Base-by-base conservation (phyloP, 2,329 filamentous ascomycete genomes). In the Aspergillus tubingensis region DNA sequence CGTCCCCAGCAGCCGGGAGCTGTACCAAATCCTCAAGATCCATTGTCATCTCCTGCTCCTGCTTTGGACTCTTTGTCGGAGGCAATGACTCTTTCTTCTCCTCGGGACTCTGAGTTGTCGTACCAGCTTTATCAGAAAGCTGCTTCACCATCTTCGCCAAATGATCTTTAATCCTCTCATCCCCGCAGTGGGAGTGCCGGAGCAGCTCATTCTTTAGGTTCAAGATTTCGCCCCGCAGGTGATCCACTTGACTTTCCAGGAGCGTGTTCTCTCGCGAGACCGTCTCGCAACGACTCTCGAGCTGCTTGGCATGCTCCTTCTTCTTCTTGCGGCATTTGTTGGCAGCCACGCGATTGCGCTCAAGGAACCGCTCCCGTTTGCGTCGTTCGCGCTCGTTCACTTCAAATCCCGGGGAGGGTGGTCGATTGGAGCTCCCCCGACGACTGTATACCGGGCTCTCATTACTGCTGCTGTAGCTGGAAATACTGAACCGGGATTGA, bases 301-400 rank as follows among this genome's bases (percentile, higher is more conserved):
- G 79, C 39, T 77, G 69, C 58, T 81, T 76, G 38, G 81, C 83
- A 67, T 84, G 83, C 62, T 83, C 82, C 72, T 86, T 86, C 74
- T 86, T 86, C 77, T 86, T 86, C 67, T 83, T 81, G n/a, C 85
- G 81, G 70, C 85, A 87, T 65, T 86, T 87, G 70, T 83, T 83
- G 5, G 85, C 85, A 2, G 85, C 85, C 1, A 85, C 72, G 2
- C 85, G 81, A 66, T 87, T 87, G 65, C 85, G 83, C 69, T 86
- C 84, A 19, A 86, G 79, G 68, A 83, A 83, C 51, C 80, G 80
- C 56, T 81, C 79, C 8, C 80, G 79, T 64, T 82, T 82, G 8
- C 53, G 54, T n/a, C 27, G 43, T 5, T 59, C 50, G 6, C 57
- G 43, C 10, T 19, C 25, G 23, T 49, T 38, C 39, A 27, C 39